Base-by-base conservation (phyloP, 768 basidiomycete species). In the Rhodotorula babjevae region DNA sequence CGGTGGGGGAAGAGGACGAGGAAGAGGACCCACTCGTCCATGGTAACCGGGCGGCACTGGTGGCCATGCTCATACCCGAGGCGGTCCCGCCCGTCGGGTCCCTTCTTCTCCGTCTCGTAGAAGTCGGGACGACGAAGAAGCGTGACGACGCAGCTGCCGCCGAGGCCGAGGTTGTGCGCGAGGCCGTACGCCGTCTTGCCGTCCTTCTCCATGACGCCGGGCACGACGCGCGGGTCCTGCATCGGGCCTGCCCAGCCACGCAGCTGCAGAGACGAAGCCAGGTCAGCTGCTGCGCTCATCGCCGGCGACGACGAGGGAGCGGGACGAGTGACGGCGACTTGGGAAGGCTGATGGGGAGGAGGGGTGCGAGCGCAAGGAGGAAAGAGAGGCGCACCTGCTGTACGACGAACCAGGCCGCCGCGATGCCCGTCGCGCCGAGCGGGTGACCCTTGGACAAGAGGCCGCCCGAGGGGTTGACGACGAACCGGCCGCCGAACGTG, bases 401-500 rank as follows among this genome's bases (percentile, higher is more conserved):
- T 9, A 57, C 56, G 3, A 57, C 18, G 50, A 42, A 63, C 33
- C 69, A 72, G 1, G 63, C 42, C 68, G 76, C 74, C 12, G 75
- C 77, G 25, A 78, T 69, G 0, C 78, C 77, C 0, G 73, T 78
- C 7, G 78, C 76, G 8, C 21, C 72, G 64, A 77, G 59, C 4
- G 91, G 91, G 78, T 92, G 90, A 6, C 91, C 91, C 78, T 92
- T 93, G n/a, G 90, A 89, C 78, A 93, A 90, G 25, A 93, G 84
- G 0, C 91, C 91, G 36, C 91, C 91, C 63, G 88, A 90, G 0
- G 91, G 90, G 75, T 93, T 92, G 49, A 93, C 82, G 27, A 93
- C 89, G 62, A 86, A 93, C 80, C 90, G 90, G 10, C 92, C 63
- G 58, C 75, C 75, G 47, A 75, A 78, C 21, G 92, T 93, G 77